A percentile compares a stretch with the other conserved stretches of the same genome.
Conservation (phyloP, 2,329 filamentous ascomycete species). For the Colletotrichum aenigma region DNA sequence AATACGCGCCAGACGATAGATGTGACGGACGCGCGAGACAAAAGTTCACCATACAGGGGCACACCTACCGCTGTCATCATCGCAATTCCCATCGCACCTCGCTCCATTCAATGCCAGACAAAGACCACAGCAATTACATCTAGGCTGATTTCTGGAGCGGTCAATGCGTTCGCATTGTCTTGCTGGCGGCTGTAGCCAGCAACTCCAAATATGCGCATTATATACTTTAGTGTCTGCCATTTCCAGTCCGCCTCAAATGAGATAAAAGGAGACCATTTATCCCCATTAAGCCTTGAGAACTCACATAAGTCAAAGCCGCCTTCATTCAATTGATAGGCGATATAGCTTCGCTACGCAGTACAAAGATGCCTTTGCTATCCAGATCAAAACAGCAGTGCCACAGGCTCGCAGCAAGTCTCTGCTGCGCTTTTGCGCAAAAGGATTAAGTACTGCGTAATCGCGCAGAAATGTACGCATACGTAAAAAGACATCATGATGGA, state of each 20-base stretch:
- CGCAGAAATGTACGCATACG: fast-evolving
- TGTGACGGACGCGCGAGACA: not conserved
- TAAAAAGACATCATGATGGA: not conserved
- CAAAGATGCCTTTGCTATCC: not conserved
- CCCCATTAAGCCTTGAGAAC: not conserved
- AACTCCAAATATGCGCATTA: fast-evolving
- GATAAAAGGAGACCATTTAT: not conserved
- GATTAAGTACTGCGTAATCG: not conserved
- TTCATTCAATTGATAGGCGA: not conserved
- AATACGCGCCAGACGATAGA: not conserved
- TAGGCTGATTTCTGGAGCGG: not conserved
- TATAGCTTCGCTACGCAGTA: not conserved
- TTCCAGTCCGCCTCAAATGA: not conserved
- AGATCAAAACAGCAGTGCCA: not conserved
- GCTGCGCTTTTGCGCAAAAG: not conserved
- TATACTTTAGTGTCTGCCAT: not conserved
- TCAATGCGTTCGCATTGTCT: not conserved
- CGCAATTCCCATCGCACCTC: not conserved
- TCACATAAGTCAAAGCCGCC: fast-evolving
- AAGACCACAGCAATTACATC: not conserved
- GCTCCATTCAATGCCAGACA: fast-evolving
- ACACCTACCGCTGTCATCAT: not conserved
- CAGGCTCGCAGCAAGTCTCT: no score
- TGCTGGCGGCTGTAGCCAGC: not conserved
- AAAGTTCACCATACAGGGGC: not conserved